Evolutionary conservation across 1,284 basidiomycete genomes (phyloP).

Genomic region (Inonotus obliquus): DNA sequence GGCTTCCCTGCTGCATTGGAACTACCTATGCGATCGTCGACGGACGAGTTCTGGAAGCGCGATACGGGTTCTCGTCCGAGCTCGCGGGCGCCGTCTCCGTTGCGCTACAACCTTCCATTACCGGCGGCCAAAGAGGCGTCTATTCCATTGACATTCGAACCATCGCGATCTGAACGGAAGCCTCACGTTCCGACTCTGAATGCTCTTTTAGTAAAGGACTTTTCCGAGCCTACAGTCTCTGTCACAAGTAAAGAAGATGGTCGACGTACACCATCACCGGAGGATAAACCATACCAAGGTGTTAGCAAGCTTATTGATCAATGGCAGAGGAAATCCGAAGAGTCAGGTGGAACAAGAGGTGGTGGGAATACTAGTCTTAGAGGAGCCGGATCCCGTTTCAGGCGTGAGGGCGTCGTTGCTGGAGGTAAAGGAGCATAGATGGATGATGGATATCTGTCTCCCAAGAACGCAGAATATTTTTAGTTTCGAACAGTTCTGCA

Average conservation of each 20-base stretch:
- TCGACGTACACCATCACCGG: constrained; percentile 54
- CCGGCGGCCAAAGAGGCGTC: background rate
- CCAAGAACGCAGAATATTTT: no score
- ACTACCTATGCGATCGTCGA: background rate
- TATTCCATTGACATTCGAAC: background rate
- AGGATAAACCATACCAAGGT: constrained; percentile 65
- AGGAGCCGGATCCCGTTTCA: constrained; percentile 31
- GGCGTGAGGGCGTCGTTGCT: constrained; percentile 13
- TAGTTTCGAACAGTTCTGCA: no score
- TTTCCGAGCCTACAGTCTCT: background rate
- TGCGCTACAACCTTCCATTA: background rate
- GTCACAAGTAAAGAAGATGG: constrained; percentile 25
- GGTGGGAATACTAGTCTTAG: constrained; percentile 37
- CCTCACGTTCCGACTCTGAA: background rate
- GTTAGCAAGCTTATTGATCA: constrained; percentile 78
- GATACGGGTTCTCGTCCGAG: background rate
- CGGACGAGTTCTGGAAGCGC: background rate
- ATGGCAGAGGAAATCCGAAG: constrained; percentile 77
- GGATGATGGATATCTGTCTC: no score
- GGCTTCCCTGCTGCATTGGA: constrained; percentile 22
- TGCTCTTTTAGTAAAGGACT: background rate
- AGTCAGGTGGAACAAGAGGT: constrained; percentile 39
- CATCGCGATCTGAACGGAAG: constrained; percentile 7
- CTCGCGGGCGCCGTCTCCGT: background rate
- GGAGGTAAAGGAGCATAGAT: background rate